phyloP scores from a whole-genome alignment of 139 green algal species.

The Coelastrella sp. region DNA sequence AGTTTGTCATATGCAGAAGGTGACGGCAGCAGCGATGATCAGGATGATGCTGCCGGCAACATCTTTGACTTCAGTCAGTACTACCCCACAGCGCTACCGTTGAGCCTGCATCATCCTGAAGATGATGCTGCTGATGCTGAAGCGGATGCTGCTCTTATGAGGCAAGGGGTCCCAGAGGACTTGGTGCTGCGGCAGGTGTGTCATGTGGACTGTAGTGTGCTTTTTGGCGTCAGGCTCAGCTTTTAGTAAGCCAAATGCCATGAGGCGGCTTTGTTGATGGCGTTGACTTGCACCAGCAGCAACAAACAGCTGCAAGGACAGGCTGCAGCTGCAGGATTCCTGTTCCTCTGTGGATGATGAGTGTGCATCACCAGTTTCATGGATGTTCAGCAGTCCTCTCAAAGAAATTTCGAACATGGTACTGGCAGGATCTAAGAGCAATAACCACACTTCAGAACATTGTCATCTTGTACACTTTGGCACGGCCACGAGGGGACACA shows the following conservation, averaged over 20 bases:
- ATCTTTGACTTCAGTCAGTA: slow-evolving; percentile 61
- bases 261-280: no score
- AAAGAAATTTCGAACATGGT: no score
- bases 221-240: background rate
- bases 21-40: background rate
- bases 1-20: background rate
- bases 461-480: no score
- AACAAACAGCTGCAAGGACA: no score
- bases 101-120: slow-evolving; percentile 15
- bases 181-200: slow-evolving; percentile 36
- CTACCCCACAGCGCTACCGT: slow-evolving; percentile 67
- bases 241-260: background rate
- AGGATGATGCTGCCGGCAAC: background rate
- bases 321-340: no score
- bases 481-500: no score
- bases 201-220: background rate
- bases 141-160: background rate
- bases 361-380: no score
- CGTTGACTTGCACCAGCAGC: no score
- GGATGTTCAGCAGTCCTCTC: no score
- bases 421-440: no score
- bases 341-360: no score
- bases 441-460: no score
- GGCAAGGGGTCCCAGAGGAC: slow-evolving; percentile 34
- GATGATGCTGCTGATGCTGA: background rate